These are phyloP conservation scores for Phytopythium kandeliae DNA, from an alignment of 352 stramenopile genomes.

Conservation along the genomic window DNA sequence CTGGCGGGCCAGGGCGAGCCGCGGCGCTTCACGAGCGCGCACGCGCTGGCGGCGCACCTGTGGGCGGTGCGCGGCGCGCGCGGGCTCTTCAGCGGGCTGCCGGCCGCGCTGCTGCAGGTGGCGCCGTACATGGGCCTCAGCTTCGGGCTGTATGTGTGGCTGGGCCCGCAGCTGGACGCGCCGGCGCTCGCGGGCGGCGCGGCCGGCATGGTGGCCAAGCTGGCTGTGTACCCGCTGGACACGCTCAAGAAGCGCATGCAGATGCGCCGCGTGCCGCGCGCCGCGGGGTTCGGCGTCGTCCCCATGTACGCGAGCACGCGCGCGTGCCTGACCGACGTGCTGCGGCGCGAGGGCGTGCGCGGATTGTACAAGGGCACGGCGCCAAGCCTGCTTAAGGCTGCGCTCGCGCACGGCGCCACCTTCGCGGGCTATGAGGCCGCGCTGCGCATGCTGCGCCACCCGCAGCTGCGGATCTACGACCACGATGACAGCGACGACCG, in stretches of 20 bases:
- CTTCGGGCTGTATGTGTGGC: slow-evolving; percentile 89
- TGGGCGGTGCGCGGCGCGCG: slow-evolving; percentile 60
- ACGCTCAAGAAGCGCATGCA: slow-evolving; percentile 96
- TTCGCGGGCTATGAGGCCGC: slow-evolving; percentile 76
- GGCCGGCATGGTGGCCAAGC: slow-evolving; percentile 88
- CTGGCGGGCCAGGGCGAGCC: slow-evolving; percentile 90
- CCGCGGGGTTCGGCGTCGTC: slow-evolving; percentile 55
- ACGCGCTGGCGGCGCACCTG: slow-evolving; percentile 65
- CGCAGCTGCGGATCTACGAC: slow-evolving; percentile 7
- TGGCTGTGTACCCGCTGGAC: slow-evolving; percentile 93
- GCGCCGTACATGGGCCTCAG: slow-evolving; percentile 95
- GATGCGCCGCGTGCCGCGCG: slow-evolving; percentile 68
- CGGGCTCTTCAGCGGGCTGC: slow-evolving; percentile 90
- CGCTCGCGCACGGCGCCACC: slow-evolving; percentile 68
- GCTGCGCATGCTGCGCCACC: slow-evolving; percentile 30
- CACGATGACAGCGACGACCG: no score
- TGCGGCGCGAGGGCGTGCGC: slow-evolving; percentile 50
- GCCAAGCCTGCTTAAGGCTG: slow-evolving; percentile 76
- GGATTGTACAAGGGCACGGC: slow-evolving; percentile 79
- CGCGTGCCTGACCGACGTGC: slow-evolving; percentile 52
- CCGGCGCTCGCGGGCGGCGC: slow-evolving; percentile 57
- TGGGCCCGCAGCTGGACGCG: slow-evolving; percentile 36
- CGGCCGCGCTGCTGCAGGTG: slow-evolving; percentile 89
- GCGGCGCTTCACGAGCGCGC: slow-evolving; percentile 76
- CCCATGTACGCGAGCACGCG: slow-evolving; percentile 58